Conservation (phyloP, 2,329 filamentous ascomycete species). For the Sporothrix globosa region DNA sequence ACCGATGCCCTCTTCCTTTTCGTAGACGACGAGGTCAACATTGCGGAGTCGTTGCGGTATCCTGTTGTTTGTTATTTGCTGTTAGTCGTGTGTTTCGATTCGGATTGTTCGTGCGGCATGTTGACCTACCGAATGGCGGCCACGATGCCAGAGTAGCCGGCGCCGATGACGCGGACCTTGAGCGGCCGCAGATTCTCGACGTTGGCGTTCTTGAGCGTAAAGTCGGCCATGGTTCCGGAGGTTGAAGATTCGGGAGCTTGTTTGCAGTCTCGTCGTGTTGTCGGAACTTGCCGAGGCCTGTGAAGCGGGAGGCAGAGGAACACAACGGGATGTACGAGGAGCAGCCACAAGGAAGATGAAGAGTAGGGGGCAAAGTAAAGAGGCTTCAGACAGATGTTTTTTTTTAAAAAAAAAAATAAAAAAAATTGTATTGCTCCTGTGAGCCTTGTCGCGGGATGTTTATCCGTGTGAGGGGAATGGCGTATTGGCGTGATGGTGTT, state of each 20-base stretch:
- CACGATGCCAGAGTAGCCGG: conserved; percentile 44
- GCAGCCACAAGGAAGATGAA: neutral
- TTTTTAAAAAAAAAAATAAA: neutral
- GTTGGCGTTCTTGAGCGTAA: conserved; percentile 39
- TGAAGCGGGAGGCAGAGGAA: neutral
- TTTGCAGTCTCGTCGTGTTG: neutral
- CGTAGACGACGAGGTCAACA: conserved; percentile 44
- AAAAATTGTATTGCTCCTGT: neutral
- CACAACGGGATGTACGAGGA: neutral
- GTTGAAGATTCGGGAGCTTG: too few relatives aligned
- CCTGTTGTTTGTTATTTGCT: conserved; percentile 30
- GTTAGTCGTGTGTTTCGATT: too few relatives aligned
- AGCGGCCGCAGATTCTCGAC: conserved; percentile 44
- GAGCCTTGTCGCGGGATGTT: conserved; percentile 2
- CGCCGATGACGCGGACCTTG: conserved; percentile 44
- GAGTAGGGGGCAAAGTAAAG: neutral
- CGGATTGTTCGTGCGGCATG: too few relatives aligned
- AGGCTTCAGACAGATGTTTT: neutral
- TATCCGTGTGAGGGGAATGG: conserved; percentile 1
- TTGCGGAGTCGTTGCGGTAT: conserved; percentile 45
- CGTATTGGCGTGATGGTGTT: neutral
- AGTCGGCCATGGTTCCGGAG: conserved; percentile 12
- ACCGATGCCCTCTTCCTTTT: conserved; percentile 44
- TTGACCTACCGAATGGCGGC: conserved; percentile 41
- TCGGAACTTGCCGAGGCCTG: conserved; percentile 11